phyloP scores from a whole-genome alignment of 1,284 basidiomycete species.

The Phenoliferia sp. region DNA sequence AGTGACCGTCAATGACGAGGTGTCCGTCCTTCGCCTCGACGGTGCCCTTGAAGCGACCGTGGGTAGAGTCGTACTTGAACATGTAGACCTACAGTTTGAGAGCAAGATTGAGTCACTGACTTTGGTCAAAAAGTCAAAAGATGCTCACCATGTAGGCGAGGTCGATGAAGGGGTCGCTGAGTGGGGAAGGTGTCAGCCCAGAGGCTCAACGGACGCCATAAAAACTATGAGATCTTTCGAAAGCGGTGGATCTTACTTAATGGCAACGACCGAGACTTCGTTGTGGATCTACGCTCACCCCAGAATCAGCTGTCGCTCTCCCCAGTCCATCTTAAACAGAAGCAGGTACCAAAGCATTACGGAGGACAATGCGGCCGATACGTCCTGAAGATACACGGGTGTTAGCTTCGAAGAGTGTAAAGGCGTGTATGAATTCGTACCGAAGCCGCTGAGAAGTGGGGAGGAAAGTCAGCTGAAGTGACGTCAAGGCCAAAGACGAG shows the following conservation, averaged over 20 bases:
- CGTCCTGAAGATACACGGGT: too few relatives aligned
- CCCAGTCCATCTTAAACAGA: too few relatives aligned
- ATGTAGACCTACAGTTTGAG: slow-evolving; percentile 73
- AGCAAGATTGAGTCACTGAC: slow-evolving; percentile 14
- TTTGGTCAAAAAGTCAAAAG: background rate
- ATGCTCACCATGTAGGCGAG: slow-evolving; percentile 82
- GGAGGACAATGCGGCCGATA: too few relatives aligned
- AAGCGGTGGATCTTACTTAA: slow-evolving; percentile 21
- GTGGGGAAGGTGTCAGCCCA: slow-evolving; percentile 3
- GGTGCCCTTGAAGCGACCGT: slow-evolving; percentile 88
- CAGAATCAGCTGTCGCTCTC: too few relatives aligned
- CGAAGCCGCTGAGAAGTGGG: too few relatives aligned
- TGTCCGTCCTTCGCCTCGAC: slow-evolving; percentile 76
- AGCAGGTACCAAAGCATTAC: too few relatives aligned
- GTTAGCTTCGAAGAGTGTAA: too few relatives aligned
- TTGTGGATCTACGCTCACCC: slow-evolving; percentile 53
- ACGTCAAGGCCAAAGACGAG: too few relatives aligned
- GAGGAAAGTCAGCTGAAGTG: too few relatives aligned
- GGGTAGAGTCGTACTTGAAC: slow-evolving; percentile 99
- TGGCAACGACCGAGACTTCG: slow-evolving; percentile 56
- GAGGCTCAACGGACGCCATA: background rate
- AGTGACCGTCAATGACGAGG: slow-evolving; percentile 77
- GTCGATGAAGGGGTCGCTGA: slow-evolving; percentile 78
- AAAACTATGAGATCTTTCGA: background rate
- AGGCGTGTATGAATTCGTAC: too few relatives aligned